phyloP scores from a whole-genome alignment of 345 rosid species.

The Eucalyptus cloeziana region DNA sequence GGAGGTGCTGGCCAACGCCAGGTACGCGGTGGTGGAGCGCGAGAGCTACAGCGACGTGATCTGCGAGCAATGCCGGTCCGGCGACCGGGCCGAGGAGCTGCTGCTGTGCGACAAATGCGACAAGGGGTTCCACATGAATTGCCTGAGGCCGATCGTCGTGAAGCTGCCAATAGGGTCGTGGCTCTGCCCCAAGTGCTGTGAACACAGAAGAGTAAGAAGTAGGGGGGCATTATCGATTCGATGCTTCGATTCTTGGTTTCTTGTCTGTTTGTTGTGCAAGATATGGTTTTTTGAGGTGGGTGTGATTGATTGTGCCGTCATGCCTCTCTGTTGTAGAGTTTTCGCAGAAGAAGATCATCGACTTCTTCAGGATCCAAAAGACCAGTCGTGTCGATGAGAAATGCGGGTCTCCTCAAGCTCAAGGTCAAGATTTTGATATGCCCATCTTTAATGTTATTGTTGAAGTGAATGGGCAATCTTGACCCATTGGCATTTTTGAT shows the following conservation, averaged over 20 bases:
- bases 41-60: conserved; percentile 30
- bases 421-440: background rate
- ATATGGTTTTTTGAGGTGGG: background rate
- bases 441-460: background rate
- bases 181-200: conserved; percentile 64
- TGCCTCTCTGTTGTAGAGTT: conserved; percentile 25
- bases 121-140: conserved; percentile 81
- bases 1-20: conserved; percentile 45
- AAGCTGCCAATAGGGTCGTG: conserved; percentile 78
- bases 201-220: conserved; percentile 74
- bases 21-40: conserved; percentile 21
- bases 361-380: conserved; percentile 73
- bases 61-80: conserved; percentile 71
- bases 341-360: conserved; percentile 77
- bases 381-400: conserved; percentile 3
- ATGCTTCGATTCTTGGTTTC: background rate
- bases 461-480: background rate
- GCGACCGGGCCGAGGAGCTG: conserved; percentile 60
- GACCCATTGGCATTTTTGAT: background rate
- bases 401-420: conserved; percentile 41
- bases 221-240: conserved; percentile 16
- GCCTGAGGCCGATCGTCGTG: conserved; percentile 73
- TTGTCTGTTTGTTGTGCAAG: background rate
- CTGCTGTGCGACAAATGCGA: conserved; percentile 84
- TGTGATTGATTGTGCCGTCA: background rate